These are phyloP conservation scores for Zygosaccharomyces sapae DNA, from an alignment of 1,139 yeast species.

Conservation along the genomic window DNA sequence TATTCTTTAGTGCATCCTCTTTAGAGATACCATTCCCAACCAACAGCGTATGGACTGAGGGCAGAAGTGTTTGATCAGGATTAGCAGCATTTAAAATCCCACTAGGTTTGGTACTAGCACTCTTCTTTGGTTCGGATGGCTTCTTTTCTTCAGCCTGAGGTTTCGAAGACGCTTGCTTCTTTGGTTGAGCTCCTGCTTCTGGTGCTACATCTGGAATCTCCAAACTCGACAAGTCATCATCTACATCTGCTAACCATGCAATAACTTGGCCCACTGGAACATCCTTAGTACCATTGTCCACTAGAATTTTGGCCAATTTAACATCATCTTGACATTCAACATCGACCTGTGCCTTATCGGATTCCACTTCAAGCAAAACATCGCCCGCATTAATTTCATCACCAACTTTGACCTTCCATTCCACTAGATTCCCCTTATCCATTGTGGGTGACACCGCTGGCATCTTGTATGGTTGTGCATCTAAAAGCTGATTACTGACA, in stretches of 20 bases:
- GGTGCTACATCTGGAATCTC: slow-evolving; percentile 50
- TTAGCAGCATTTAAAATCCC: slow-evolving; percentile 44
- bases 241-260: slow-evolving; percentile 83
- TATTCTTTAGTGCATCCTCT: slow-evolving; percentile 65
- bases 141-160: slow-evolving; percentile 2
- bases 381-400: slow-evolving; percentile 79
- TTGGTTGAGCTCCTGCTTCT: slow-evolving; percentile 22
- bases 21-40: slow-evolving; percentile 56
- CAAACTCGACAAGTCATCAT: slow-evolving; percentile 67
- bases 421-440: slow-evolving; percentile 96
- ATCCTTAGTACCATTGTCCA: slow-evolving; percentile 66
- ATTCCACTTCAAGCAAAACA: slow-evolving; percentile 80
- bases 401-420: slow-evolving; percentile 86
- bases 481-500: slow-evolving; percentile 20
- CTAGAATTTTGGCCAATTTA: slow-evolving; percentile 70
- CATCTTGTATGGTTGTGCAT: slow-evolving; percentile 70
- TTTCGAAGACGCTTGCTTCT: slow-evolving; percentile 10
- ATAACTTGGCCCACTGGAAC: slow-evolving; percentile 85
- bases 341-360: slow-evolving; percentile 89
- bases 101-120: background rate
- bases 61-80: slow-evolving; percentile 63
- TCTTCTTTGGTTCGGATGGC: slow-evolving; percentile 12
- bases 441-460: slow-evolving; percentile 99
- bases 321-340: slow-evolving; percentile 96
- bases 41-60: slow-evolving; percentile 72